These are phyloP conservation scores for Blastobotrys peoriensis DNA, from an alignment of 805 yeast genomes.

Conservation along the genomic window DNA sequence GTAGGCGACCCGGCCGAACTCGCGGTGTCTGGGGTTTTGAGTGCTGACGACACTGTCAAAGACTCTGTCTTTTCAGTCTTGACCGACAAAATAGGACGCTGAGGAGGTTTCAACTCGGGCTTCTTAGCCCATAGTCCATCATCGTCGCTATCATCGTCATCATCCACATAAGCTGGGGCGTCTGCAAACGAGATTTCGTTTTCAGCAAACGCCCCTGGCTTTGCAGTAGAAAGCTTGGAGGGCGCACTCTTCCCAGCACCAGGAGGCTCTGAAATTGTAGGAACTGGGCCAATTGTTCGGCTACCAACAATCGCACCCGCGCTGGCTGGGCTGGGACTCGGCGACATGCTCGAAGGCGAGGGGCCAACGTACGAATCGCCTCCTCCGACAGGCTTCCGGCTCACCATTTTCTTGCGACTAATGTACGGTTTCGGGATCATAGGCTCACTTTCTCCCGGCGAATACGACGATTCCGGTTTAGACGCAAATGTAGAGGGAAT, in stretches of 20 bases:
- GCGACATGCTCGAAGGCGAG: neutral
- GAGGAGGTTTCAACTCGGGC: conserved; percentile 21
- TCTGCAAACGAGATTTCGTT: conserved; percentile 68
- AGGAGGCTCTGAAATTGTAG: neutral
- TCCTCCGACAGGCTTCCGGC: conserved; percentile 20
- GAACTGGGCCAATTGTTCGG: too few species aligned
- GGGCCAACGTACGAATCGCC: neutral
- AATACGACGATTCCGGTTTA: conserved; percentile 13
- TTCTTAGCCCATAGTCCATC: conserved; percentile 57
- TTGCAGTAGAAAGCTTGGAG: neutral
- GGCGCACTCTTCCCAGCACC: neutral
- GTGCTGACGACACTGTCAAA: conserved; percentile 4
- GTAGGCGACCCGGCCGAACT: conserved; percentile 8
- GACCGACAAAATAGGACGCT: neutral
- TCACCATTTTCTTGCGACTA: conserved; percentile 20
- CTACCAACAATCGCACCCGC: neutral
- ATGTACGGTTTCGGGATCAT: conserved; percentile 25
- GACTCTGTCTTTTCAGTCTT: neutral
- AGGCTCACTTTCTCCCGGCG: conserved; percentile 24
- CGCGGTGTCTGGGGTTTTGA: conserved; percentile 12
- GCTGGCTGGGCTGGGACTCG: neutral
- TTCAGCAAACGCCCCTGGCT: conserved; percentile 44
- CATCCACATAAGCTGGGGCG: conserved; percentile 48
- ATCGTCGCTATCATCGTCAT: conserved; percentile 35
- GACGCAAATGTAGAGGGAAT: conserved; percentile 5